Percentiles rank a stretch among this genome's conserved stretches.
Conservation (phyloP, 305 asterid genomes). For the Fraxinus xanthoxyloides region DNA sequence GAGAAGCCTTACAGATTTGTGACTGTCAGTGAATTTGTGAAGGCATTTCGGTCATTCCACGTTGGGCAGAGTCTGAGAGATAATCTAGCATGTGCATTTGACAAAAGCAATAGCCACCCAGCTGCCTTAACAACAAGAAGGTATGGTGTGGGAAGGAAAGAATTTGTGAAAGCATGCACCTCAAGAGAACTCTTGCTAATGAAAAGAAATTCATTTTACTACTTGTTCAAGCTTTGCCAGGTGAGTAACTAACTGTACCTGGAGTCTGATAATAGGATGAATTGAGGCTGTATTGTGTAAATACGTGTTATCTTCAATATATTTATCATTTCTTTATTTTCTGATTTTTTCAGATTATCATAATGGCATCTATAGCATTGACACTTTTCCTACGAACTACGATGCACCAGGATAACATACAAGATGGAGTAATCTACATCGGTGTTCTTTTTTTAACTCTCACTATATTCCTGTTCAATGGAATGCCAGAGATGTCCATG, state of each 20-base stretch:
- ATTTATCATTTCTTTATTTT: not conserved
- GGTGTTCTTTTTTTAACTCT: constrained; percentile 35
- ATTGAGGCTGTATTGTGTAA: not conserved
- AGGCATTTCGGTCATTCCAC: constrained; percentile 43
- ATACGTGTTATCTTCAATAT: not conserved
- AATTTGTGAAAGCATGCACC: constrained; percentile 42
- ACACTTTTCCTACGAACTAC: constrained; percentile 38
- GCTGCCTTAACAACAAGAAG: constrained; percentile 46
- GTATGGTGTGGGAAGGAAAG: constrained; percentile 36
- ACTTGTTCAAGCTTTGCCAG: constrained; percentile 39
- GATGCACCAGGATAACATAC: constrained; percentile 28
- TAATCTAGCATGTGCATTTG: constrained; percentile 40
- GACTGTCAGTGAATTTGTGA: constrained; percentile 38
- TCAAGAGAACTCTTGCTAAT: constrained; percentile 49
- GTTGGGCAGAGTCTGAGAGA: constrained; percentile 37
- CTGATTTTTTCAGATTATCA: constrained; percentile 22
- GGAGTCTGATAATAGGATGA: not conserved
- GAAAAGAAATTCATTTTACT: constrained; percentile 53
- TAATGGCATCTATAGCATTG: constrained; percentile 29
- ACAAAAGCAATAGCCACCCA: constrained; percentile 49
- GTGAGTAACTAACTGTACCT: constrained; percentile 22
- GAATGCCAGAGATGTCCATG: constrained; percentile 37
- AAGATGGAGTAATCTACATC: constrained; percentile 25
- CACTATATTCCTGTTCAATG: constrained; percentile 33
- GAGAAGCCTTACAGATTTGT: constrained; percentile 49